Base-by-base conservation (phyloP, 78 protist species). In the Protostelium mycophagum region DNA sequence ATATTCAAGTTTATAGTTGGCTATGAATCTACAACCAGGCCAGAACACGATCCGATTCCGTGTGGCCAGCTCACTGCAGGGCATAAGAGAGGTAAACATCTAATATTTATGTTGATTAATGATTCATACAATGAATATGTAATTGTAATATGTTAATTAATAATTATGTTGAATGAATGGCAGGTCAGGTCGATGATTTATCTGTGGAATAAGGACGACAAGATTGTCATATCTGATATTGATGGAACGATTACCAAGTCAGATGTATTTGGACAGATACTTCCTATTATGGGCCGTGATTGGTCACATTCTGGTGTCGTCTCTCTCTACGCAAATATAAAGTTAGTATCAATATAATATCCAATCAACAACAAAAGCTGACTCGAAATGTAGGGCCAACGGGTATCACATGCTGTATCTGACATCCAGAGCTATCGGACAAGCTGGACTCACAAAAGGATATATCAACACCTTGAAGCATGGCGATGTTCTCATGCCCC, bases 161-260 rank as follows among this genome's bases (percentile, higher is more conserved):
- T n/a, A n/a, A n/a, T n/a, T n/a, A n/a, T n/a, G n/a, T n/a, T n/a
- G n/a, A n/a, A n/a, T n/a, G 37, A 83, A 83, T n/a, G n/a, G n/a
- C n/a, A 90, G 88, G 38, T 85, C 87, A 0, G 35, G 5, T 5
- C 93, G n/a, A 0, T 25, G 37, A 86, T 98, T 51, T 98, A 85
- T 88, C 86, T 97, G 37, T 96, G 98, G 98, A 34, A 34, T 0
- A 83, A 38, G 38, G 29, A 38, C 35, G 84, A 91, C 63, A 95
- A 96, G 93, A 88, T 98, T 51, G 97, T 98, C 38, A 91, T 98
- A 36, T 91, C 96, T 0, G 99, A 98, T 91, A 95, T 98, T 28
- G 99, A 98, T 91, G 99, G 99, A n/a, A 98, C 99, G 38, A 96
- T 98, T 93, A 98, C 99, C 0, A 95, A 94, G 73, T 91, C 97